Conservation (phyloP, 495 filamentous ascomycete species). For the Pseudomonodictys pantanalensis region DNA sequence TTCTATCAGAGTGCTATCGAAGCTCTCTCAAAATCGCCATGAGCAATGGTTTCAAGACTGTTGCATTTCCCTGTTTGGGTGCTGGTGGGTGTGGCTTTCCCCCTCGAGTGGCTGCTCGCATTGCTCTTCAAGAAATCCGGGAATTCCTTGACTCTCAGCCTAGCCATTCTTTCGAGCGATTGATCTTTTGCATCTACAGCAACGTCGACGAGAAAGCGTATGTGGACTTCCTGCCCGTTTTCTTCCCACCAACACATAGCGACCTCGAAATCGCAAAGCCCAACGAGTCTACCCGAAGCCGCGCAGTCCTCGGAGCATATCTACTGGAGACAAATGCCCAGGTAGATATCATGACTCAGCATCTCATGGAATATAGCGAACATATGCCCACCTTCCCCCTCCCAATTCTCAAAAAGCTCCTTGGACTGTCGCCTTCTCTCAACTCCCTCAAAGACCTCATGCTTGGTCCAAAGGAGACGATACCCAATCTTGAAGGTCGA, state of each 20-base stretch:
- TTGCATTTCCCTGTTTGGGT: conserved; percentile 25
- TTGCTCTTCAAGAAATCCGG: conserved; percentile 27
- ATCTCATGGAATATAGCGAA: conserved; percentile 4
- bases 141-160: conserved; percentile 21
- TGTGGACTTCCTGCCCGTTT: conserved; percentile 22
- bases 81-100: conserved; percentile 28
- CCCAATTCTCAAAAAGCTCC: conserved; percentile 6
- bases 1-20: conserved; percentile 28
- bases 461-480: neutral
- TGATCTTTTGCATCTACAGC: conserved; percentile 30
- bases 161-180: conserved; percentile 15
- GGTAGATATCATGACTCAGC: conserved; percentile 1
- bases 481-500: neutral
- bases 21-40: conserved; percentile 11
- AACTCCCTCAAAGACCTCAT: conserved; percentile 1
- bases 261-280: conserved; percentile 7
- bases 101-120: conserved; percentile 11
- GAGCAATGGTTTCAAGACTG: conserved; percentile 17
- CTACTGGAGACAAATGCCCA: conserved; percentile 1
- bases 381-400: conserved; percentile 9
- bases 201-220: conserved; percentile 19
- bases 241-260: conserved; percentile 25
- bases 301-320: neutral
- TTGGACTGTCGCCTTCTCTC: conserved; percentile 1
- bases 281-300: neutral